Evolutionary conservation across 106 monocot genomes (phyloP), one percentile per base, ranked within the genome.

Genomic region (Allium fistulosum): DNA sequence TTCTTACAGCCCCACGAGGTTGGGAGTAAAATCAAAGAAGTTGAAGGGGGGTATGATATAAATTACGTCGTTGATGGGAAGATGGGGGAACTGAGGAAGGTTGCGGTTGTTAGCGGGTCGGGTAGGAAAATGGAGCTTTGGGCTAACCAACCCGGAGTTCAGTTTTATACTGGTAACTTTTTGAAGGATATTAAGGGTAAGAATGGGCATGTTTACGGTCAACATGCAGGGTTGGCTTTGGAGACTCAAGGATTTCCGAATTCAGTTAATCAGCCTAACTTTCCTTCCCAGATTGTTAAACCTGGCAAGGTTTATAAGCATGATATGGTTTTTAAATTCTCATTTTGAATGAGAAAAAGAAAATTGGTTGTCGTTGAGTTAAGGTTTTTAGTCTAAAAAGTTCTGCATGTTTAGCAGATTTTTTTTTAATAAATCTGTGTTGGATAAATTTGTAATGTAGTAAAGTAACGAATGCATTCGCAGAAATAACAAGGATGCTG

Each of bases 211-310:
- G 53, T 64, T 12, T 96, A 96, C 58, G 18, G 56, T 9, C 49
- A 66, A 53, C 48, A 96, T 58, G 85, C 10, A 1, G 91, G 62
- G 7, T 14, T 95, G 62, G 85, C 85, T 67, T 72, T 95, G 67
- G 95, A 95, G 81, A 91, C 95, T 7, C 91, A 95, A 71, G 85
- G 81, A 0, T 96, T 83, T 49, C 95, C 95, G 0, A 76, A 96
- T 53, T 72, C 95, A 7, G 88, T 96, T 0, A 85, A 96, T 65
- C 85, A 82, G 22, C 81, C 81, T 3, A 76, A 79, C 1, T 96
- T 96, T 66, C 95, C 95, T 1, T 78, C 83, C 0, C 81, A 88
- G 83, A 82, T 91, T 65, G 83, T 91, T 15, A 53, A 67, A 0
- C 88, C 85, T 26, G 88, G 86, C 0, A 53, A 86, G 51, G 72